Base-by-base conservation (phyloP, 225 moss, liverwort and hornwort species). In the Rhytidiadelphus loreus region DNA sequence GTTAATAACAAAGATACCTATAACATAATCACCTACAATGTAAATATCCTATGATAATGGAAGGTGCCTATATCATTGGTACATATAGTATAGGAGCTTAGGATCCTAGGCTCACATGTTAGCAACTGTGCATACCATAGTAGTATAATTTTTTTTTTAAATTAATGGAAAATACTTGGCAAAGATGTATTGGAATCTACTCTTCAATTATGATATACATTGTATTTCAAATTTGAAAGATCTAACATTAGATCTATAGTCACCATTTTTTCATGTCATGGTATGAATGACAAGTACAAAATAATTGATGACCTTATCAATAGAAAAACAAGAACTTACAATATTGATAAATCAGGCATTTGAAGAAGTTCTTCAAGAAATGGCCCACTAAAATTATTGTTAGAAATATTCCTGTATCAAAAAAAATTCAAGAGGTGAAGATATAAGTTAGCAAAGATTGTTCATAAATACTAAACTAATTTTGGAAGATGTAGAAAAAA, bases 311-410 rank as follows among this genome's bases (percentile, higher is more conserved):
- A 52, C 23, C 13, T 52, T 14, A 2, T 9, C 0, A 13, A 76
- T 50, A 12, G 52, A 33, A 52, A 52, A 22, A 20, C 0, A 21
- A 52, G 12, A 76, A 76, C 76, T 76, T 76, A 53, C 76, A 76
- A 53, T 0, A 0, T 2, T 2, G 0, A 13, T 52, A 76, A 33
- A 23, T 0, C 8, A 2, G 22, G 8, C 8, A 76, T 2, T 3
- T 35, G 35, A 14, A 23, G 35, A 14, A 76, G 0, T 5, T 76
- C 35, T 3, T 76, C 3, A 8, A 1, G 23, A 76, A 76, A 76
- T 76, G 23, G 35, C 5, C 13, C 5, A 0, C 22, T 52, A 22
- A 76, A 8, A 13, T 76, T 76, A 23, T 76, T 76, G 53, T 52
- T 52, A 23, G 35, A 76, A 76, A 76, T 76, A 52, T 52, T 14